Base-by-base conservation (phyloP, 805 yeast species). In the Torulaspora delbrueckii region DNA sequence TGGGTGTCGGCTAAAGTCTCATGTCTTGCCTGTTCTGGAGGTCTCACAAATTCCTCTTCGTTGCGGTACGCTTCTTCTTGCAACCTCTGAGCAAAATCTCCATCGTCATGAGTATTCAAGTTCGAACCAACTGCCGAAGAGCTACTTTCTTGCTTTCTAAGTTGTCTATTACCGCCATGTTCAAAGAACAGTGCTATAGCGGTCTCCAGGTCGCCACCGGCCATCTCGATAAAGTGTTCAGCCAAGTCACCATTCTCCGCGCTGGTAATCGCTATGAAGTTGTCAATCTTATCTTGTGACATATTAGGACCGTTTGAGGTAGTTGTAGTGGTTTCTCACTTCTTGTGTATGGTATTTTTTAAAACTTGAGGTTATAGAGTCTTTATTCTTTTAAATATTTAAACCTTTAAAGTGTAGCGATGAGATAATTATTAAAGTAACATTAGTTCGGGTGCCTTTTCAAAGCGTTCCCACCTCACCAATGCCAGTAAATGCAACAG, bases 181-280 rank as follows among this genome's bases (percentile, higher is more conserved):
- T 93, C 98, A 67, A 85, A 82, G 65, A 70, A 93, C 36, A 93
- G 70, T 10, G 88, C 79, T 6, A 93, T 86, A 0, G 99, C 98
- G 16, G 80, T 77, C 46, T 90, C 96, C 27, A 91, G 62, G 61
- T 87, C 79, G 37, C 80, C 79, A 40, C 83, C 89, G 4, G 91
- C 76, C 69, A 91, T 81, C 22, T 83, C 89, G 16, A 93, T 64
- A 59, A 83, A 93, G 54, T 83, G 87, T 43, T 73, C 69, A 0
- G 98, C 98, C 9, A 77, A 68, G 4, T 73, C 74, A 1, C 77
- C 73, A 59, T 85, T 91, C 1, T 79, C 74, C 2, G 79, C 78
- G 18, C 87, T 85, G 0, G 98, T 89, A 43, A 93, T 82, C 33
- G 91, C 90, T 64, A 90, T 71, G 65, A 93, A 93, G 18, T 82